phyloP scores from a whole-genome alignment of 2,329 filamentous ascomycete species.

The Leptographium flavum region DNA sequence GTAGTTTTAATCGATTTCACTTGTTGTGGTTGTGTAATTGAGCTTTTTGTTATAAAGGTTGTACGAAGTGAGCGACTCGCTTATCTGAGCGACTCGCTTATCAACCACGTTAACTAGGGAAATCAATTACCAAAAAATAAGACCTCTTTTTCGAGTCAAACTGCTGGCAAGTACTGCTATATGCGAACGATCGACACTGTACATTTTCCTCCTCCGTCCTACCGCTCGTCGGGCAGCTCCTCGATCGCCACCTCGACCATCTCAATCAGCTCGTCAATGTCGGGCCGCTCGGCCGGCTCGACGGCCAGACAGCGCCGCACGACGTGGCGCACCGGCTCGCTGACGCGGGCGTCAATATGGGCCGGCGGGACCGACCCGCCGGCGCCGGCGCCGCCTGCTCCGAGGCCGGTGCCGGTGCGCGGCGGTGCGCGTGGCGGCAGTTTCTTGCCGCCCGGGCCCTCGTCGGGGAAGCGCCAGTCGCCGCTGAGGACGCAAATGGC shows the following conservation, averaged over 20 bases:
- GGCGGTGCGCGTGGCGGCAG: conserved; percentile 7
- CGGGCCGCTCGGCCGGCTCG: conserved; percentile 75
- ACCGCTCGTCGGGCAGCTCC: conserved; percentile 41
- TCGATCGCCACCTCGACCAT: conserved; percentile 64
- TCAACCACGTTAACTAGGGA: too few relatives aligned
- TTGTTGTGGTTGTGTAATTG: too few relatives aligned
- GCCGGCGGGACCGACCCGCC: conserved; percentile 15
- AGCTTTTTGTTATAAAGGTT: too few relatives aligned
- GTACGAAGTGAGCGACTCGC: too few relatives aligned
- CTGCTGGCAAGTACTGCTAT: too few relatives aligned
- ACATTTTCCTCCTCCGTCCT: background rate
- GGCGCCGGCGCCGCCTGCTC: conserved; percentile 13
- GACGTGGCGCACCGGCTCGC: conserved; percentile 71
- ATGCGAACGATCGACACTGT: too few relatives aligned
- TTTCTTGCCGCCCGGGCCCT: conserved; percentile 43
- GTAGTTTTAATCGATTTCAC: too few relatives aligned
- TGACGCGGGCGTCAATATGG: conserved; percentile 42
- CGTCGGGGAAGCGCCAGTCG: conserved; percentile 93
- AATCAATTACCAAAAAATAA: too few relatives aligned
- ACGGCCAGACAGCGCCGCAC: conserved; percentile 77
- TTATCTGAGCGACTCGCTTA: too few relatives aligned
- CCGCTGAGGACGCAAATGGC: conserved; percentile 86
- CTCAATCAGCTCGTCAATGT: conserved; percentile 68
- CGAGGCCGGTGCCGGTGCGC: conserved; percentile 15
- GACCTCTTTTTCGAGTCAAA: too few relatives aligned